Evolutionary conservation across 2,329 filamentous ascomycete genomes (phyloP).

Genomic region (Phoma herbarum): DNA sequence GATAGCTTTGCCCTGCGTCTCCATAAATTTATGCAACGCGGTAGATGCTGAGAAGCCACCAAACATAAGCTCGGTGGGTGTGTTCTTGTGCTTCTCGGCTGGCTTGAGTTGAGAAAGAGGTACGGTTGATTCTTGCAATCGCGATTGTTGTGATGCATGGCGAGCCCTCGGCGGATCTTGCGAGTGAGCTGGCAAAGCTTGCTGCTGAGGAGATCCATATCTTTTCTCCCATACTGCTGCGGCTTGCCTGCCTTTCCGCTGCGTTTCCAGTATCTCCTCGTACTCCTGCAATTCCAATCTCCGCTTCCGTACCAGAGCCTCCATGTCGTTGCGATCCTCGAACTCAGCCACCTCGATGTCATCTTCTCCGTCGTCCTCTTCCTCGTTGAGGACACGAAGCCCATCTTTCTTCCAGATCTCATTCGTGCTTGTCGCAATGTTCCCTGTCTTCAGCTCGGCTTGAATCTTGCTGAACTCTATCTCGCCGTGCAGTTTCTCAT

Average conservation of each 20-base stretch:
- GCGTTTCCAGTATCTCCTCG: slow-evolving; percentile 14
- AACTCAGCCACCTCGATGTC: slow-evolving; percentile 37
- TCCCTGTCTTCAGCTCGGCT: slow-evolving; percentile 40
- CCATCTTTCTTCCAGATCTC: slow-evolving; percentile 60
- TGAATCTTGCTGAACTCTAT: slow-evolving; percentile 51
- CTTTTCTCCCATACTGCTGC: background rate
- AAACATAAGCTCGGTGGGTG: slow-evolving; percentile 41
- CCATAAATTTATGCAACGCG: slow-evolving; percentile 62
- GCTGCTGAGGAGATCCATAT: slow-evolving; percentile 8
- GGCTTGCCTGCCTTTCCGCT: slow-evolving; percentile 1
- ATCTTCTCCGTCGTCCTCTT: slow-evolving; percentile 51
- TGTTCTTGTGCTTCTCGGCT: background rate
- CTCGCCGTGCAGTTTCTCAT: slow-evolving; percentile 54
- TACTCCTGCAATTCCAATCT: slow-evolving; percentile 37
- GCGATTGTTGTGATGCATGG: background rate
- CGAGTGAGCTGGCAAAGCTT: background rate
- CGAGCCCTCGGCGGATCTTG: background rate
- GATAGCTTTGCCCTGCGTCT: slow-evolving; percentile 52
- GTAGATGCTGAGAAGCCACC: slow-evolving; percentile 53
- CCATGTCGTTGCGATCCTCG: slow-evolving; percentile 43
- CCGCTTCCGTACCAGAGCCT: slow-evolving; percentile 52
- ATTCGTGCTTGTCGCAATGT: slow-evolving; percentile 52
- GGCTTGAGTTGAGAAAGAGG: background rate
- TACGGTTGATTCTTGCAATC: background rate
- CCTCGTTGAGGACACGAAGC: slow-evolving; percentile 55